A percentile compares a stretch with the other conserved stretches of the same genome.
Conservation (phyloP, 306 rosid species). For the Inga leiocalycina region DNA sequence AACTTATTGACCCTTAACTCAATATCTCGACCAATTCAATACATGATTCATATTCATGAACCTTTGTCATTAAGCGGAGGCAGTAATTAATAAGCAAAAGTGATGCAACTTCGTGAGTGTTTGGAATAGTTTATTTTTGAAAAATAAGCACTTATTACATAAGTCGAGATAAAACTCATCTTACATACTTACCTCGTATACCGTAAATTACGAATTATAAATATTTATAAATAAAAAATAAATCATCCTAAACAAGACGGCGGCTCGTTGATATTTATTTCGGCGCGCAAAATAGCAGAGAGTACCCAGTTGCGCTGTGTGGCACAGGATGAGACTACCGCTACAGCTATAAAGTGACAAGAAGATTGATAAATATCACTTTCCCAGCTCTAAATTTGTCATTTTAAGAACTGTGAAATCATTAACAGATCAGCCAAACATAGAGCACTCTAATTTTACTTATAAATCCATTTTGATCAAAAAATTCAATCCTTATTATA, state of each 20-base stretch:
- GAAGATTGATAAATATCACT: constrained; percentile 9
- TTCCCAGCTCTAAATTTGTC: neutral
- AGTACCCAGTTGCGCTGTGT: constrained; percentile 7
- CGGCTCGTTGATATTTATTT: neutral
- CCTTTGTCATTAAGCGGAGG: neutral
- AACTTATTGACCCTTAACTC: too few relatives aligned
- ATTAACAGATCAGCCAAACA: neutral
- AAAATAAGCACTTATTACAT: too few relatives aligned
- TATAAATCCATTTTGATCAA: too few relatives aligned
- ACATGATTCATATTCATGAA: too few relatives aligned
- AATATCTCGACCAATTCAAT: too few relatives aligned
- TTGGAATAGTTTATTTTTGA: too few relatives aligned
- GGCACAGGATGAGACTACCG: constrained; percentile 11
- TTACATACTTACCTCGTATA: too few relatives aligned
- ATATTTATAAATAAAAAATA: too few relatives aligned
- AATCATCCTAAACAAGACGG: neutral
- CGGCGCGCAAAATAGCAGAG: neutral
- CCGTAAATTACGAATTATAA: too few relatives aligned
- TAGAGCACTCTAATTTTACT: too few relatives aligned
- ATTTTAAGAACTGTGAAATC: neutral
- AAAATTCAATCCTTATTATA: too few relatives aligned
- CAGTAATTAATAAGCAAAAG: neutral
- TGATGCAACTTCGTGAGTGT: neutral
- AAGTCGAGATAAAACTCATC: too few relatives aligned
- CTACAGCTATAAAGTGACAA: constrained; percentile 31